Evolutionary conservation across 2,329 filamentous ascomycete species (phyloP).

Genomic region (Scedosporium aurantiacum): DNA sequence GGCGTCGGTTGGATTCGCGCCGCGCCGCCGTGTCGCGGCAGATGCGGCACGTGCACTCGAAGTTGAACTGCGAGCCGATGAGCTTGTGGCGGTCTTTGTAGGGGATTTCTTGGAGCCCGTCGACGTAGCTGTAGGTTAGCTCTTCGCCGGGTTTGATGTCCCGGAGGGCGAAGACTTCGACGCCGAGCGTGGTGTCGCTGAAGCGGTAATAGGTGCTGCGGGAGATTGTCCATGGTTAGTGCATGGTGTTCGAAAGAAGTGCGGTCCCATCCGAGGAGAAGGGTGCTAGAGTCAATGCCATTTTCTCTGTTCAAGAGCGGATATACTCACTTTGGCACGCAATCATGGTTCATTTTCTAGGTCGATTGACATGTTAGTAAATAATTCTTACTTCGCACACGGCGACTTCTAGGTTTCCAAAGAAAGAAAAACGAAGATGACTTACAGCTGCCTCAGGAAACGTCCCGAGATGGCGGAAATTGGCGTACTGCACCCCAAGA

Average conservation of each 20-base stretch:
- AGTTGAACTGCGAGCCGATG: conserved; percentile 5
- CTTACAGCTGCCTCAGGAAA: conserved; percentile 7
- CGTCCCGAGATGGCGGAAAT: neutral
- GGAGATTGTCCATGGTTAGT: neutral
- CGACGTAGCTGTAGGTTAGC: conserved; percentile 7
- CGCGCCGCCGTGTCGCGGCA: neutral
- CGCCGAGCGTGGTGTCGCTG: conserved; percentile 6
- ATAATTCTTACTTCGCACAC: neutral
- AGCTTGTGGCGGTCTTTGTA: conserved; percentile 1
- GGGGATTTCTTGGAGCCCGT: neutral
- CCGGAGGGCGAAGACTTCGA: conserved; percentile 5
- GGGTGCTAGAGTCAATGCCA: neutral
- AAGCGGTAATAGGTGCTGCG: conserved; percentile 8
- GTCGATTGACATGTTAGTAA: neutral
- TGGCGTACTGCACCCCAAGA: neutral
- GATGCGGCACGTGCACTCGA: conserved; percentile 7
- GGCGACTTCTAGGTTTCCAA: neutral
- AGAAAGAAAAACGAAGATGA: neutral
- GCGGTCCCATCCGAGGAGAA: neutral
- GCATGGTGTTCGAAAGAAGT: neutral
- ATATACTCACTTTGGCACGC: conserved; percentile 6
- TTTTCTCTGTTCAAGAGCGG: neutral
- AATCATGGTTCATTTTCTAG: conserved; percentile 8
- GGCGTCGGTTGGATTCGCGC: neutral
- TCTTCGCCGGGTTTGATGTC: conserved; percentile 6